Percentiles rank a stretch among this genome's conserved stretches.
phyloP scores from a whole-genome alignment of 192 early-diverging fungal genomes.

The Podila clonocystis region DNA sequence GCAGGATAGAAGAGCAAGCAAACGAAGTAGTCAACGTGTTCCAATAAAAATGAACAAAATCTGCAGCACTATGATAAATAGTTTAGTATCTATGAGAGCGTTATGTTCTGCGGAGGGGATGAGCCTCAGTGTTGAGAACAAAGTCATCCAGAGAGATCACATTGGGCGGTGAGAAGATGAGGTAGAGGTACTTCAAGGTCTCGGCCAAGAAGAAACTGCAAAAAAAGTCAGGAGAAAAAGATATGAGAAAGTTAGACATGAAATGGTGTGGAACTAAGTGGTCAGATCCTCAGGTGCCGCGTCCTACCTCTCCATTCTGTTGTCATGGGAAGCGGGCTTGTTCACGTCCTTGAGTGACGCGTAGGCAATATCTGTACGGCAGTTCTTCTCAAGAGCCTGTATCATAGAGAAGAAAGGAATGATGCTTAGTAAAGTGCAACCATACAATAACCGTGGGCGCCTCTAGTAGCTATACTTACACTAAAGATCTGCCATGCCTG shows the following conservation, averaged over 20 bases:
- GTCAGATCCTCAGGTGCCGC: too few relatives aligned
- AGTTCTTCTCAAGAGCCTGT: conserved; percentile 58
- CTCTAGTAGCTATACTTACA: conserved; percentile 14
- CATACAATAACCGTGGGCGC: too few relatives aligned
- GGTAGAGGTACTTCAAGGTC: conserved; percentile 94
- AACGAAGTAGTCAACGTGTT: background rate
- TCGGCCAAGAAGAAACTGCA: conserved; percentile 93
- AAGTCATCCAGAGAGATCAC: conserved; percentile 79
- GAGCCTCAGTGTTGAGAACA: conserved; percentile 97
- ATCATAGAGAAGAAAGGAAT: too few relatives aligned
- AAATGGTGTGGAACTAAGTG: too few relatives aligned
- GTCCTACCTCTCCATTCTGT: conserved; percentile 64
- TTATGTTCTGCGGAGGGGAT: conserved; percentile 69
- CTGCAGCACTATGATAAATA: background rate
- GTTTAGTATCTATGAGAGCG: background rate
- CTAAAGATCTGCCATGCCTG: conserved; percentile 76
- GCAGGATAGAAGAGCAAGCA: background rate
- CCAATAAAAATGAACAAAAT: background rate
- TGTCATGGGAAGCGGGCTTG: conserved; percentile 32
- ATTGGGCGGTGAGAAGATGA: conserved; percentile 78
- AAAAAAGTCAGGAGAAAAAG: too few relatives aligned
- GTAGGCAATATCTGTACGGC: conserved; percentile 59
- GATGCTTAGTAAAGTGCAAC: too few relatives aligned
- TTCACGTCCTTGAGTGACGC: conserved; percentile 58
- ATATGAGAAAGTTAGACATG: too few relatives aligned